These are phyloP conservation scores for Phytopythium mirpurense DNA, from an alignment of 352 stramenopile species.

Conservation along the genomic window DNA sequence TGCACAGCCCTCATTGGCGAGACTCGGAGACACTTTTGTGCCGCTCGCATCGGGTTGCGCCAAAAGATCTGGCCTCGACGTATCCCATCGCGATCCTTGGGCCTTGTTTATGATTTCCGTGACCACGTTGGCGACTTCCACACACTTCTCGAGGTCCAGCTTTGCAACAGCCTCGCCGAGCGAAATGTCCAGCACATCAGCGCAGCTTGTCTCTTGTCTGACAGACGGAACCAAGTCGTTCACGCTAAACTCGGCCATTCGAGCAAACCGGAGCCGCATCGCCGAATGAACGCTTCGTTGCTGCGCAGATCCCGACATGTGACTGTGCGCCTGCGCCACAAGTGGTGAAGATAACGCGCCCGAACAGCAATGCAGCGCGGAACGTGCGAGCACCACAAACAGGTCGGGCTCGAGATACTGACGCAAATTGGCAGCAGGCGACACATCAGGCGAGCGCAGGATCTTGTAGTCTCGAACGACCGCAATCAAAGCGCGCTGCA, in stretches of 20 bases:
- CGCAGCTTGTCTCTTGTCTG: slow-evolving; percentile 11
- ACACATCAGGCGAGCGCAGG: slow-evolving; percentile 32
- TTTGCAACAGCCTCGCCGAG: slow-evolving; percentile 19
- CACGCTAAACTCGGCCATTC: slow-evolving; percentile 10
- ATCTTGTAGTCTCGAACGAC: slow-evolving; percentile 28
- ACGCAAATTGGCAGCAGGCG: slow-evolving; percentile 31
- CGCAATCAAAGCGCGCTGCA: slow-evolving; percentile 16
- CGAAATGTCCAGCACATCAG: slow-evolving; percentile 30
- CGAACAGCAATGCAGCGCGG: slow-evolving; percentile 33
- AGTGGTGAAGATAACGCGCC: slow-evolving; percentile 14
- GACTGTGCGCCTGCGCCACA: slow-evolving; percentile 7
- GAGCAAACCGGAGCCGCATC: slow-evolving; percentile 40
- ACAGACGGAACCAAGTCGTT: neutral
- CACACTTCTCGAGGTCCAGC: slow-evolving; percentile 22
- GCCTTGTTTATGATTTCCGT: neutral
- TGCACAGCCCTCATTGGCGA: neutral
- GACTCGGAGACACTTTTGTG: neutral
- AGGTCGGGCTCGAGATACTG: slow-evolving; percentile 42
- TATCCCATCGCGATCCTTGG: neutral
- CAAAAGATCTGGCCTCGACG: neutral
- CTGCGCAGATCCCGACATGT: slow-evolving; percentile 11
- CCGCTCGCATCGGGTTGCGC: no score
- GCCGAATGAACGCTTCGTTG: slow-evolving; percentile 59
- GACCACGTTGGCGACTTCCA: slow-evolving; percentile 22
- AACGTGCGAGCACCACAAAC: slow-evolving; percentile 24